Conservation (phyloP, 208 protist genomes). For the Acanthamoeba royreba region DNA sequence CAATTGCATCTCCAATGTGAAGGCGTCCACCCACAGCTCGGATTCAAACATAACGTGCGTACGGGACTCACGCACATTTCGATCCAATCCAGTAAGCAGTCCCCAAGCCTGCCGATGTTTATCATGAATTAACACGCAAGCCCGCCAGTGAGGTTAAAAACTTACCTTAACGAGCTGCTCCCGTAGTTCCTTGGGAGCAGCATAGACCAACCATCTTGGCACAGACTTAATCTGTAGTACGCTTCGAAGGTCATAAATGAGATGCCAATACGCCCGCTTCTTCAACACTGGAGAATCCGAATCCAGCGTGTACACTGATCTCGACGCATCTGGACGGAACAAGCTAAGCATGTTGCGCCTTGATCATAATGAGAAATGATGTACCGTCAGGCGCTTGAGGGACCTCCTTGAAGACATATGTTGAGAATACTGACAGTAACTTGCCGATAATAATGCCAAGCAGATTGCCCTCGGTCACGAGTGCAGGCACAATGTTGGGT, state of each 20-base stretch:
- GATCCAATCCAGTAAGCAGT: neutral
- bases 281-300: neutral
- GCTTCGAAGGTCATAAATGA: neutral
- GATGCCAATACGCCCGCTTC: conserved; percentile 8
- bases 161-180: neutral
- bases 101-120: no score
- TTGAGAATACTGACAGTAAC: neutral
- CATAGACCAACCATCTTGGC: neutral
- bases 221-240: neutral
- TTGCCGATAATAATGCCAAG: neutral
- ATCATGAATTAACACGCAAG: no score
- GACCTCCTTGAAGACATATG: neutral
- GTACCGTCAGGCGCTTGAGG: no score
- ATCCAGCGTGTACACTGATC: neutral
- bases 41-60: neutral
- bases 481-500: neutral
- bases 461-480: neutral
- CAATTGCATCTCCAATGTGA: conserved; percentile 25
- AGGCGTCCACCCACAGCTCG: neutral
- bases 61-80: neutral
- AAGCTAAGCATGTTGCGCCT: no score
- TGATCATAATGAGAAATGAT: no score
- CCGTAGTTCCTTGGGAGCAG: neutral
- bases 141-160: no score
- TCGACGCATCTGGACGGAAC: neutral